phyloP scores from a whole-genome alignment of 1,284 basidiomycete genomes.

The Naganishia albida region DNA sequence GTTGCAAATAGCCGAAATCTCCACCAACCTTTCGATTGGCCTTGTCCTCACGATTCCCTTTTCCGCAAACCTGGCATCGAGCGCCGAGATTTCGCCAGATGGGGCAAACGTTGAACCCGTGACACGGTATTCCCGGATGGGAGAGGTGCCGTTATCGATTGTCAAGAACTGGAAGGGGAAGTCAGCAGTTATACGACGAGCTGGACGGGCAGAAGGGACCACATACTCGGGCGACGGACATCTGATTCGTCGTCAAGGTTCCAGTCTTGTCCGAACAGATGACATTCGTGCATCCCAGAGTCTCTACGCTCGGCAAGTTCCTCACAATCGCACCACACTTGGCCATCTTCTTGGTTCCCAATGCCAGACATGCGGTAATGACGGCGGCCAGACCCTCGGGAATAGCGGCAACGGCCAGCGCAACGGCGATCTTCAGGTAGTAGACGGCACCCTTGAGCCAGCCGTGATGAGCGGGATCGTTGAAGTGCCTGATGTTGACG shows the following conservation, averaged over 20 bases:
- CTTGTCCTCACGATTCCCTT: slow-evolving; percentile 64
- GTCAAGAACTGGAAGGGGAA: slow-evolving; percentile 65
- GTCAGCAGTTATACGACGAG: neutral
- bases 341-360: slow-evolving; percentile 97
- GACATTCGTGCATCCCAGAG: slow-evolving; percentile 91
- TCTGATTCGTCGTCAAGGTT: slow-evolving; percentile 92
- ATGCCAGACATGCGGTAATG: slow-evolving; percentile 91
- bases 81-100: slow-evolving; percentile 67
- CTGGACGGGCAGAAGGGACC: neutral
- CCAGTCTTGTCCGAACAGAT: slow-evolving; percentile 97
- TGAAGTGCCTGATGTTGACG: slow-evolving; percentile 90
- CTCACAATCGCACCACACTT: slow-evolving; percentile 95
- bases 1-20: slow-evolving; percentile 89
- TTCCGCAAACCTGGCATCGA: slow-evolving; percentile 63
- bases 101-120: slow-evolving; percentile 90
- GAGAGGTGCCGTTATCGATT: slow-evolving; percentile 61
- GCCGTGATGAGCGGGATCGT: slow-evolving; percentile 86
- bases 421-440: slow-evolving; percentile 97
- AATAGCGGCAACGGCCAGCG: slow-evolving; percentile 91
- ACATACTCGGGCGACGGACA: slow-evolving; percentile 82
- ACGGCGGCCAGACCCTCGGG: slow-evolving; percentile 94
- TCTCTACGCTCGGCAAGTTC: slow-evolving; percentile 94
- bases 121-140: slow-evolving; percentile 71
- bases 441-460: slow-evolving; percentile 88
- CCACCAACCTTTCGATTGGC: slow-evolving; percentile 76